Evolutionary conservation across 75 land plant genomes (phyloP), one percentile per base, ranked within the genome.

Genomic region (Sequoia sempervirens): DNA sequence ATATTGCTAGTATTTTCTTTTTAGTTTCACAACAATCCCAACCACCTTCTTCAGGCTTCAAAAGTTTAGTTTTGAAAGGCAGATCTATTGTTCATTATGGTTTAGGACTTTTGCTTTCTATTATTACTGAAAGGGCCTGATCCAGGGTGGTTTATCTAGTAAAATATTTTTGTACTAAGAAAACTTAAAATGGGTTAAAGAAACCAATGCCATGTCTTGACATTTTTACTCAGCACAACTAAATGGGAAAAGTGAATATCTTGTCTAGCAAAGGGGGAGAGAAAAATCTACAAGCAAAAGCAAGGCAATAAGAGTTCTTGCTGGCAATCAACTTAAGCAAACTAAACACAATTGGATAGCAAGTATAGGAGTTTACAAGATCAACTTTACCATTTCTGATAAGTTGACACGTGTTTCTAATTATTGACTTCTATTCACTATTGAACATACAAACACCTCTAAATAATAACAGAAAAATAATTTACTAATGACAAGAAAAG

Each of bases 401-500:
- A 43, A 45, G 3, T 32, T 43, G 32, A 78, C n/a, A 23, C 3
- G 28, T n/a, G 46, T n/a, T 78, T 76, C 72, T n/a, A 68, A 41
- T 76, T 41, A 78, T n/a, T 11, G 5, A 45, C 12, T 45, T n/a
- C 43, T 75, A 75, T 23, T 75, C 38, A 40, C 18, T 75, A 78
- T 9, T 23, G 45, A 18, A 45, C 50, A n/a, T 26, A 45, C 26
- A 17, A 78, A 45, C 80, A 26, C 14, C 36, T 26, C 73, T 23
- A 70, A 70, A 70, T 70, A 30, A 70, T 2, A 12, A n/a, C 28
- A 68, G 32, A 41, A 26, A 81, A 81, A 58, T 15, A 81, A 81
- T n/a, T 11, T 58, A n/a, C 9, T 81, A 36, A 81, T 68, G 80
- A 81, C 43, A 81, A 46, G 32, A 32, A 64, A 12, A 54, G 76